These are phyloP conservation scores for Colletotrichum navitas DNA, from an alignment of 2,329 filamentous ascomycete species.

Conservation along the genomic window DNA sequence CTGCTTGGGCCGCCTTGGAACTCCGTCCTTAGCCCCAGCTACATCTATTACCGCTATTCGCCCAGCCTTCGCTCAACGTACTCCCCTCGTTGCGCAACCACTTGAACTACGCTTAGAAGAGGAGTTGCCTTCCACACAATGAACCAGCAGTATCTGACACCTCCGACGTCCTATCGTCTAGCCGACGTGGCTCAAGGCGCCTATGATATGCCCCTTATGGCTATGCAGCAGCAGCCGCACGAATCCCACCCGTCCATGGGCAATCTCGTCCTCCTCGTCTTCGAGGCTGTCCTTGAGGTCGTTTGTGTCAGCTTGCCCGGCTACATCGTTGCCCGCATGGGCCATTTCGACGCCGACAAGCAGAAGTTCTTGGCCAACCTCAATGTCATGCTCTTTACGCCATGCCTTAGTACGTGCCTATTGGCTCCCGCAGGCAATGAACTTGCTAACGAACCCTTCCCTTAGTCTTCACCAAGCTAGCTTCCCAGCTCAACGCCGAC, in stretches of 20 bases:
- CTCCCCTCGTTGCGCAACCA: not conserved
- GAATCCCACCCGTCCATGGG: slow-evolving; percentile 74
- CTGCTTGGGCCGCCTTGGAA: slow-evolving; percentile 17
- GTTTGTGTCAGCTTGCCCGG: slow-evolving; percentile 95
- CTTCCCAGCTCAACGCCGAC: slow-evolving; percentile 90
- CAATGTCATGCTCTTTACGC: slow-evolving; percentile 96
- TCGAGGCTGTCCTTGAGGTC: slow-evolving; percentile 94
- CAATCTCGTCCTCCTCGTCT: slow-evolving; percentile 84
- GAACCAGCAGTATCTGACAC: slow-evolving; percentile 51
- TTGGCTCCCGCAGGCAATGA: not conserved
- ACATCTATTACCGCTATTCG: not conserved
- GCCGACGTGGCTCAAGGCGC: slow-evolving; percentile 53
- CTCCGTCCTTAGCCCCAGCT: slow-evolving; percentile 5
- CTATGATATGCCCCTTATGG: slow-evolving; percentile 58
- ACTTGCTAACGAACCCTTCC: slow-evolving; percentile 42
- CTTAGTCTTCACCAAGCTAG: slow-evolving; percentile 94
- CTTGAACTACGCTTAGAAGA: not conserved
- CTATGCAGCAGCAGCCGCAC: slow-evolving; percentile 56
- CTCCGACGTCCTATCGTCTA: slow-evolving; percentile 61
- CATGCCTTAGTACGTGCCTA: slow-evolving; percentile 83
- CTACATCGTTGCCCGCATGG: slow-evolving; percentile 89
- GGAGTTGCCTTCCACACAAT: slow-evolving; percentile 44
- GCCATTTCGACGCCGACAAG: slow-evolving; percentile 94
- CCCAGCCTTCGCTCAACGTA: not conserved
- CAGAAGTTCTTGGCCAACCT: slow-evolving; percentile 98